Conservation (phyloP, 805 yeast genomes). For the Candida fluviatilis region DNA sequence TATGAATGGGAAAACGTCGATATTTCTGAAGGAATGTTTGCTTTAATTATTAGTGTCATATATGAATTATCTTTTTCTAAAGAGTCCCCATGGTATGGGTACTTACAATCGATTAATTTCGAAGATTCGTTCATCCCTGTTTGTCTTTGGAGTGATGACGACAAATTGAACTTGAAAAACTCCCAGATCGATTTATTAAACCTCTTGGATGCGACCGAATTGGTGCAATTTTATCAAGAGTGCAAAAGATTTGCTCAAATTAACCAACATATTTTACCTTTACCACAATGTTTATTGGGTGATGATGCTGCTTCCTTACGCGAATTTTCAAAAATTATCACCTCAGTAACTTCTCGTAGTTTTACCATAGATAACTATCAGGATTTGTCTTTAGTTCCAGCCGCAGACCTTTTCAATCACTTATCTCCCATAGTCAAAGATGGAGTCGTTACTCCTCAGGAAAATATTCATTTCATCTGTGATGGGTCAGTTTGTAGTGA, state of each 20-base stretch:
- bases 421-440: constrained; percentile 27
- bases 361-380: constrained; percentile 77
- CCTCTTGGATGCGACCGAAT: constrained; percentile 47
- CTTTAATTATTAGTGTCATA: constrained; percentile 62
- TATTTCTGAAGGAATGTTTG: constrained; percentile 53
- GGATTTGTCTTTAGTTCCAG: constrained; percentile 77
- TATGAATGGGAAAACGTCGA: constrained; percentile 20
- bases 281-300: constrained; percentile 34
- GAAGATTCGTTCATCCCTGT: constrained; percentile 47
- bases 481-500: constrained; percentile 26
- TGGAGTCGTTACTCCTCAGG: constrained; percentile 24
- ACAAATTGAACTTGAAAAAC: constrained; percentile 46
- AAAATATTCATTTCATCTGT: constrained; percentile 62
- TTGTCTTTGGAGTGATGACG: constrained; percentile 56
- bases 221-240: constrained; percentile 35
- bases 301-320: constrained; percentile 20
- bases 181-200: constrained; percentile 62
- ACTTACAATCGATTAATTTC: constrained; percentile 50
- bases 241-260: constrained; percentile 39
- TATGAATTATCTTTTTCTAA: constrained; percentile 60
- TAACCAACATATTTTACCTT: constrained; percentile 19
- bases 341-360: constrained; percentile 70
- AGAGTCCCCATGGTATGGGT: constrained; percentile 79
- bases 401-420: constrained; percentile 89
- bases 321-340: constrained; percentile 53